Base-by-base conservation (phyloP, 371 early-diverging fungal genomes). In the Mucor circinelloides region DNA sequence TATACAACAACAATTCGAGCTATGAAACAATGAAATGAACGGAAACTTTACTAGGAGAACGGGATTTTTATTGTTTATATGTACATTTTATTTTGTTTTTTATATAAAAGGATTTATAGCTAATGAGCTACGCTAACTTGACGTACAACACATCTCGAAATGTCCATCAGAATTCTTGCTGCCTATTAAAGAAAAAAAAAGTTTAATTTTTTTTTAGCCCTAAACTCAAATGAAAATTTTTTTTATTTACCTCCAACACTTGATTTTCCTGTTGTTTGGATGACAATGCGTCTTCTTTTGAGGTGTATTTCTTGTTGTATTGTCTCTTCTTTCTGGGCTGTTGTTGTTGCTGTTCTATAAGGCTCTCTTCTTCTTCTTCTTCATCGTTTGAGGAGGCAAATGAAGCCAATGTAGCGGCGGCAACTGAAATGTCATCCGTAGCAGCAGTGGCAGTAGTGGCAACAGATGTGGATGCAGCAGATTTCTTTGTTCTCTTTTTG, bases 161-260 rank as follows among this genome's bases (percentile, higher is more conserved):
- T 83, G 40, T 78, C 74, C 80, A 80, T 77, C 19, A 83, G 63
- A 64, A 80, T 83, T 63, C 80, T 75, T 19, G 83, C 80, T 68
- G 83, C 80, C 80, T 80, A 72, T 13, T 59, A 54, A 56, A 69
- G 31, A 40, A 52, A 68, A 72, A 55, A 55, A 58, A 63, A 61
- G 15, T 57, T 52, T 54, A n/a, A 30, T 56, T 70, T 27, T 57
- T 59, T 52, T 44, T 15, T 40, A 61, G 25, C 8, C 2, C 36
- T 36, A 36, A 36, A 36, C 13, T 36, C 25, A 36, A 42, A 65
- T n/a, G 9, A 61, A 57, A 61, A 62, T 55, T 38, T 63, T 15
- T 50, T 62, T 30, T 21, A 27, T 36, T 78, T 79, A 80, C 83
- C 76, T 80, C 78, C 59, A 83, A 59, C 5, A 80, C 65, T 70